Conservation (phyloP, 345 rosid species). For the Raphanus sativus region DNA sequence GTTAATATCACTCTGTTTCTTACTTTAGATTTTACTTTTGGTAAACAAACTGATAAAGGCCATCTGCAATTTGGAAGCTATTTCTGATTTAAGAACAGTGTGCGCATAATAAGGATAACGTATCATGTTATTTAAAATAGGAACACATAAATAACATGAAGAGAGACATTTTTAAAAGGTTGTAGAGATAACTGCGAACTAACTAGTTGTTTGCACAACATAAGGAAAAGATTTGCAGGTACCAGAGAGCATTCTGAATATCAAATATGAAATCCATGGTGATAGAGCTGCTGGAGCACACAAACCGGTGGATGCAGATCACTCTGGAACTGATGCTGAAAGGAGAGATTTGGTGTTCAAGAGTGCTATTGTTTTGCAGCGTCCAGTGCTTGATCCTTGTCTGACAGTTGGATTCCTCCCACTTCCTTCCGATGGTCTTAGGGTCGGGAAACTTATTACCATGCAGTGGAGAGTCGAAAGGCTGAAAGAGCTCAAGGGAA, state of each 20-base stretch:
- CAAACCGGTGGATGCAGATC: slow-evolving; percentile 54
- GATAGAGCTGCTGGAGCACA: slow-evolving; percentile 83
- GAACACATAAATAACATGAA: no score
- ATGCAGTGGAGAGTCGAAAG: slow-evolving; percentile 94
- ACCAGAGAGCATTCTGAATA: slow-evolving; percentile 71
- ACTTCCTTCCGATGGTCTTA: slow-evolving; percentile 74
- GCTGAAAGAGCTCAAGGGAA: slow-evolving; percentile 53
- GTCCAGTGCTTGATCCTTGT: slow-evolving; percentile 91
- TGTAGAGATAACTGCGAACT: slow-evolving; percentile 3
- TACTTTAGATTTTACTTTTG: neutral
- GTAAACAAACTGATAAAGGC: neutral
- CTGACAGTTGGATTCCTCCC: slow-evolving; percentile 92
- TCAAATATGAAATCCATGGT: slow-evolving; percentile 76
- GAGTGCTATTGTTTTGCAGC: slow-evolving; percentile 74
- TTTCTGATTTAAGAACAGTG: neutral
- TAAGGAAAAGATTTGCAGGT: slow-evolving; percentile 45
- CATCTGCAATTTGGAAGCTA: neutral
- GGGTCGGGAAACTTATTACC: slow-evolving; percentile 84
- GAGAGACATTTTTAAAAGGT: neutral
- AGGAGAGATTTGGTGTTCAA: slow-evolving; percentile 69
- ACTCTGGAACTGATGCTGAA: slow-evolving; percentile 41
- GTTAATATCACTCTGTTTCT: slow-evolving; percentile 7
- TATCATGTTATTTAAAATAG: no score
- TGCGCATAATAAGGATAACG: neutral
- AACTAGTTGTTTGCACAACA: slow-evolving; percentile 34